Conservation (phyloP, 257 asterid genomes). For the Scutellaria galericulata region DNA sequence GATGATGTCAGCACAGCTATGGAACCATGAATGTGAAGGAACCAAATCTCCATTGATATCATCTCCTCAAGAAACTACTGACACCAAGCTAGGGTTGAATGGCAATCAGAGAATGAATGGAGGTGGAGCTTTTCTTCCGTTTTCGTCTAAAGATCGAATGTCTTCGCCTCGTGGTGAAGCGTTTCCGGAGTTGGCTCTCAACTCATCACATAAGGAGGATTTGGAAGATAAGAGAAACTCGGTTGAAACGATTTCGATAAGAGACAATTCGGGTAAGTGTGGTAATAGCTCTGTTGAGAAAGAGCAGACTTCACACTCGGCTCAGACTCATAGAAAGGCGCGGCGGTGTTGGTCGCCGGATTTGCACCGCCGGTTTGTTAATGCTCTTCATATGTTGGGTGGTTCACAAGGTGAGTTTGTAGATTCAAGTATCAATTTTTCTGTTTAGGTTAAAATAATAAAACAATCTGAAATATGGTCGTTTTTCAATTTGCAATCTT, state of each 20-base stretch:
- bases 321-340: slow-evolving; percentile 82
- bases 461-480: no score
- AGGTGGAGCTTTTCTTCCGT: slow-evolving; percentile 75
- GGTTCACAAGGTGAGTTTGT: slow-evolving; percentile 87
- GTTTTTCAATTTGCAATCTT: no score
- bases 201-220: slow-evolving; percentile 63
- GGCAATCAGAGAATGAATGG: slow-evolving; percentile 50
- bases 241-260: slow-evolving; percentile 40
- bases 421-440: not conserved
- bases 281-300: slow-evolving; percentile 36
- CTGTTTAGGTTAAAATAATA: not conserved
- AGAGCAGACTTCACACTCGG: slow-evolving; percentile 40
- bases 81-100: slow-evolving; percentile 55
- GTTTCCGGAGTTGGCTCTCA: slow-evolving; percentile 78
- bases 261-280: slow-evolving; percentile 45
- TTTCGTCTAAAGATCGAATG: slow-evolving; percentile 48
- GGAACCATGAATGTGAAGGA: slow-evolving; percentile 74
- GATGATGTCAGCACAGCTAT: slow-evolving; percentile 94
- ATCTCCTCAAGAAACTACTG: slow-evolving; percentile 46
- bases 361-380: slow-evolving; percentile 85
- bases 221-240: slow-evolving; percentile 50
- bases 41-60: slow-evolving; percentile 27
- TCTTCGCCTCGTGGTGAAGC: slow-evolving; percentile 34
- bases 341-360: slow-evolving; percentile 99
- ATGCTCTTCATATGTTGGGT: slow-evolving; percentile 97